Conservation (phyloP, 75 land plant species). For the Picea sitchensis region DNA sequence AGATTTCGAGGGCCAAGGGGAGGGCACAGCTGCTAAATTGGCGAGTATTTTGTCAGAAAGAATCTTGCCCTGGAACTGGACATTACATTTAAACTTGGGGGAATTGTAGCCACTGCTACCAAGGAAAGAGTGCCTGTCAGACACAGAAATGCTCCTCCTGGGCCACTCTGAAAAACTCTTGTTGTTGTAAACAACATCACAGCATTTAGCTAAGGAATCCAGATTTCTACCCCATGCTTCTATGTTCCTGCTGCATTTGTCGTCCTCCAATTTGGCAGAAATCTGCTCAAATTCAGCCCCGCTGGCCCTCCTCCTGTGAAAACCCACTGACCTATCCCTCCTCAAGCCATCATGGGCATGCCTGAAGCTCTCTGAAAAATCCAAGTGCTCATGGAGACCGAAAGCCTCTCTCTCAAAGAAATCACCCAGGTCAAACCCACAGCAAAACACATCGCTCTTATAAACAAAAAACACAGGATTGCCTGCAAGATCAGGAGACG, state of each 20-base stretch:
- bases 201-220: conserved; percentile 27
- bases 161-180: conserved; percentile 16
- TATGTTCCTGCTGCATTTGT: neutral
- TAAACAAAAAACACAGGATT: conserved; percentile 62
- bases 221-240: conserved; percentile 39
- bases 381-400: neutral
- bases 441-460: conserved; percentile 26
- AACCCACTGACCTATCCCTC: conserved; percentile 10
- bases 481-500: conserved; percentile 47
- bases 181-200: conserved; percentile 4
- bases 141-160: conserved; percentile 13
- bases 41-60: conserved; percentile 19
- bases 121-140: conserved; percentile 3
- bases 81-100: neutral
- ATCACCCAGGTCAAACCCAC: conserved; percentile 47
- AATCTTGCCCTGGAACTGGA: conserved; percentile 4
- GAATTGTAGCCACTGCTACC: neutral
- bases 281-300: conserved; percentile 2
- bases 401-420: conserved; percentile 30
- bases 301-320: neutral
- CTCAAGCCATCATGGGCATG: neutral
- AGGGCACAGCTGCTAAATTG: conserved; percentile 11
- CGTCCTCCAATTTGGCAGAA: neutral
- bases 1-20: conserved; percentile 33
- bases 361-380: neutral